These are phyloP conservation scores for Camptophora hylomeconis DNA, from an alignment of 2,329 filamentous ascomycete species.

Conservation along the genomic window DNA sequence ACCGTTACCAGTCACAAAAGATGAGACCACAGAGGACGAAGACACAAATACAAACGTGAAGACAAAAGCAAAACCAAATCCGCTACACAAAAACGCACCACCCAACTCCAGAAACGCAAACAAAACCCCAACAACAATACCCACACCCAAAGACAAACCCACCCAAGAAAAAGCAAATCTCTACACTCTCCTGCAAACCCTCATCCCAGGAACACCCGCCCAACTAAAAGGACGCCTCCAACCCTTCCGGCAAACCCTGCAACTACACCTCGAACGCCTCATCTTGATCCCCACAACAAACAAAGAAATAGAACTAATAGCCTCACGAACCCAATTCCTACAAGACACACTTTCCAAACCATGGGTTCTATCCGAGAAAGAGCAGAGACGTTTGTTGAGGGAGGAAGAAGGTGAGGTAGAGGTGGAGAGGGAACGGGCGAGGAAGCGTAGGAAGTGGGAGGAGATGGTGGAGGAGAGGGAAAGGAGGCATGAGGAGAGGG, in stretches of 20 bases:
- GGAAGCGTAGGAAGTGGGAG: slow-evolving; percentile 18
- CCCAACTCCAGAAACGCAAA: background rate
- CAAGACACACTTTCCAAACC: slow-evolving; percentile 37
- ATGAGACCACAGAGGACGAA: background rate
- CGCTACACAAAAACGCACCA: background rate
- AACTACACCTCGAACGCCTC: slow-evolving; percentile 43
- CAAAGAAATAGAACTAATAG: slow-evolving; percentile 42
- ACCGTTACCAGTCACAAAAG: slow-evolving; percentile 17
- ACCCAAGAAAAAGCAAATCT: slow-evolving; percentile 5
- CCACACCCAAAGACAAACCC: slow-evolving; percentile 1
- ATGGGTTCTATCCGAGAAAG: slow-evolving; percentile 36
- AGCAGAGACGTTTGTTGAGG: slow-evolving; percentile 30
- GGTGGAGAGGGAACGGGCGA: slow-evolving; percentile 24
- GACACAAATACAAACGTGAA: slow-evolving; percentile 1
- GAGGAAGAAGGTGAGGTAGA: slow-evolving; percentile 29
- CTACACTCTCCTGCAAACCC: slow-evolving; percentile 21
- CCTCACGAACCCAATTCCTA: slow-evolving; percentile 36
- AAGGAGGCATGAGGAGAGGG: slow-evolving; percentile 21
- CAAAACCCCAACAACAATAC: slow-evolving; percentile 1
- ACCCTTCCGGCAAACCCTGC: slow-evolving; percentile 36
- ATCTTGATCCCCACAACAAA: slow-evolving; percentile 36
- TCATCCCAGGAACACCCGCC: slow-evolving; percentile 40
- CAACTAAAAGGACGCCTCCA: slow-evolving; percentile 46
- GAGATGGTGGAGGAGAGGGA: slow-evolving; percentile 27
- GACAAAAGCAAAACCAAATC: slow-evolving; percentile 3